Base-by-base conservation (phyloP, 768 basidiomycete species). In the Lactarius evosmus region DNA sequence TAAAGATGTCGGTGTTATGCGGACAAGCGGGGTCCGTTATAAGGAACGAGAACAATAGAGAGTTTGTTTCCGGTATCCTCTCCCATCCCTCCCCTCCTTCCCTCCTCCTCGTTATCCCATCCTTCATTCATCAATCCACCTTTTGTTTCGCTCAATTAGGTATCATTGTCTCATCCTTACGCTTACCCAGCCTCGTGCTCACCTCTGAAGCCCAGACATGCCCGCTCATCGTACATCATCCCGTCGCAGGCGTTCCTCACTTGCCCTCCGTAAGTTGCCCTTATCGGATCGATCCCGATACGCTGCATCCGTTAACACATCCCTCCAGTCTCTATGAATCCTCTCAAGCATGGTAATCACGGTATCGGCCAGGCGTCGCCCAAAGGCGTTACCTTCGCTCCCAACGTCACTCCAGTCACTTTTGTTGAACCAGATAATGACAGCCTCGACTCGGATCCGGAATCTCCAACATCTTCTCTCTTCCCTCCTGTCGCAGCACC, bases 331-430 rank as follows among this genome's bases (percentile, higher is more conserved):
- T 44, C 66, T 55, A 49, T 74, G 38, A 77, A 78, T 32, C 79
- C 65, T 17, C 60, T 81, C 59, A 85, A 82, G 67, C 74, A 85
- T 4, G 84, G 84, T 17, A 78, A 78, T 61, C 85, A 86, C 55
- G 83, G 83, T 30, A 75, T 80, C 60, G 69, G 72, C 58, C 70
- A 78, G 2, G 72, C 76, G 0, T 75, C 80, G 0, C 70, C 72
- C 25, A 75, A 80, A n/a, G 77, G 79, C 5, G 82, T 87, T 30
- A 85, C 83, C 0, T 88, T 88, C 55, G 85, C 85, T 1, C 84
- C 84, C 41, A 85, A 85, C 65, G 77, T 85, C 29, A 85, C 84
- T 0, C 84, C 84, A 1, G 77, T 75, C 3, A 83, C 83, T 0
- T 85, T 78, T 74, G 73, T 73, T 30, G 77, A 78, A 12, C 59